phyloP scores from a whole-genome alignment of 2,329 filamentous ascomycete species.

The Fusarium longipes region DNA sequence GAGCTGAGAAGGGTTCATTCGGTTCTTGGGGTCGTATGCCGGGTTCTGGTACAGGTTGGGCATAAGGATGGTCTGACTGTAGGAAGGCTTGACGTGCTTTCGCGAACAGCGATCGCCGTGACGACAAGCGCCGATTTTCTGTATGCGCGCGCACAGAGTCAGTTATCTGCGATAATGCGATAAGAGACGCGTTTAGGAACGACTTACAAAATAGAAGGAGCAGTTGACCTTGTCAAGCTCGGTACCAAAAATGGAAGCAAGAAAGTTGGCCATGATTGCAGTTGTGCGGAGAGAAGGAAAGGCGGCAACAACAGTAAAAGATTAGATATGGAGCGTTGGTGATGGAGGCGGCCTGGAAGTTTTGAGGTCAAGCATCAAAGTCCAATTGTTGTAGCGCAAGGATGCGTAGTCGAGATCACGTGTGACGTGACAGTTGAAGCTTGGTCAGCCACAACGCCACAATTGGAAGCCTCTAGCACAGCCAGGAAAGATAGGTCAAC shows the following conservation, averaged over 20 bases:
- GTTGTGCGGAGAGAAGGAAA: constrained; percentile 8
- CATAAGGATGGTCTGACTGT: constrained; percentile 96
- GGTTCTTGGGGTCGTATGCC: constrained; percentile 94
- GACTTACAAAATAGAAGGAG: constrained; percentile 82
- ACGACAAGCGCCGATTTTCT: constrained; percentile 99
- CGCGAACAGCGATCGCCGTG: constrained; percentile 98
- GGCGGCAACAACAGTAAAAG: constrained; percentile 3
- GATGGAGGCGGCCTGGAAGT: constrained; percentile 37
- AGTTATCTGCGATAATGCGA: constrained; percentile 22
- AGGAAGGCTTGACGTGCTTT: constrained; percentile 99
- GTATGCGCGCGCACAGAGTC: constrained; percentile 50
- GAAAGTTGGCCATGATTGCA: constrained; percentile 88
- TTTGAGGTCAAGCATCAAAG: constrained; percentile 31
- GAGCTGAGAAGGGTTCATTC: constrained; percentile 95
- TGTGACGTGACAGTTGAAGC: constrained; percentile 38
- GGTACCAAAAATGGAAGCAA: constrained; percentile 99
- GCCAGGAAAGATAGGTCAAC: not conserved
- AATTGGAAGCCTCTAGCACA: constrained; percentile 1
- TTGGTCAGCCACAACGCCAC: constrained; percentile 27
- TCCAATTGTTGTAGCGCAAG: constrained; percentile 33
- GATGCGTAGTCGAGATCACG: constrained; percentile 45
- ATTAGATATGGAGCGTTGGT: constrained; percentile 25
- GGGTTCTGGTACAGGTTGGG: constrained; percentile 99
- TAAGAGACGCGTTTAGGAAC: constrained; percentile 20
- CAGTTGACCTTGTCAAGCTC: constrained; percentile 99